Conservation (phyloP, 2,329 filamentous ascomycete species). For the Aciculosporium take region DNA sequence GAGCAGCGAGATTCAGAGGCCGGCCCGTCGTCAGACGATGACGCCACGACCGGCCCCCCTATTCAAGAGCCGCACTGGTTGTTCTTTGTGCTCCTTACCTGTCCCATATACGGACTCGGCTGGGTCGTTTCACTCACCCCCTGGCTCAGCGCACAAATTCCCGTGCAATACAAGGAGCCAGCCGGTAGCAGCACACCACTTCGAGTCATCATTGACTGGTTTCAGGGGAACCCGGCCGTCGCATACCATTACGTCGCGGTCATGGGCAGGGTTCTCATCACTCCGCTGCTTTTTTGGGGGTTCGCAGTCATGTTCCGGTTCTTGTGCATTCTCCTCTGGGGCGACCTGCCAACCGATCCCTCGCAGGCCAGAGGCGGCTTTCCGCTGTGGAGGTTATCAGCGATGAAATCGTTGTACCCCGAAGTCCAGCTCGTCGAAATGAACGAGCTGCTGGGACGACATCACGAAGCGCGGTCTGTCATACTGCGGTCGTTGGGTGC, state of each 20-base stretch:
- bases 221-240: constrained; percentile 28
- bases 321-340: constrained; percentile 25
- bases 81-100: constrained; percentile 25
- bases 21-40: constrained; percentile 20
- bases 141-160: constrained; percentile 28
- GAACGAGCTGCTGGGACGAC: constrained; percentile 35
- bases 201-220: constrained; percentile 32
- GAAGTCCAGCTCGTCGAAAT: constrained; percentile 28
- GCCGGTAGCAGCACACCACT: constrained; percentile 20
- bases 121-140: constrained; percentile 30
- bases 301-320: constrained; percentile 27
- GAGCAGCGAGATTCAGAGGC: constrained; percentile 28
- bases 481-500: constrained; percentile 34
- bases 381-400: constrained; percentile 27
- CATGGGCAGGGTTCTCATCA: constrained; percentile 23
- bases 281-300: constrained; percentile 29
- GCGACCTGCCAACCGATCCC: constrained; percentile 20
- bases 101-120: constrained; percentile 25
- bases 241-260: constrained; percentile 35
- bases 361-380: constrained; percentile 19
- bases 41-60: constrained; percentile 28
- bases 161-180: constrained; percentile 27
- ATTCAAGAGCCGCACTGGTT: constrained; percentile 29
- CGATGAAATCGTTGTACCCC: constrained; percentile 31
- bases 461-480: constrained; percentile 39